A percentile compares a stretch with the other conserved stretches of the same genome.
These are phyloP conservation scores for Podaxis sp. DNA, from an alignment of 768 basidiomycete genomes.

Conservation along the genomic window DNA sequence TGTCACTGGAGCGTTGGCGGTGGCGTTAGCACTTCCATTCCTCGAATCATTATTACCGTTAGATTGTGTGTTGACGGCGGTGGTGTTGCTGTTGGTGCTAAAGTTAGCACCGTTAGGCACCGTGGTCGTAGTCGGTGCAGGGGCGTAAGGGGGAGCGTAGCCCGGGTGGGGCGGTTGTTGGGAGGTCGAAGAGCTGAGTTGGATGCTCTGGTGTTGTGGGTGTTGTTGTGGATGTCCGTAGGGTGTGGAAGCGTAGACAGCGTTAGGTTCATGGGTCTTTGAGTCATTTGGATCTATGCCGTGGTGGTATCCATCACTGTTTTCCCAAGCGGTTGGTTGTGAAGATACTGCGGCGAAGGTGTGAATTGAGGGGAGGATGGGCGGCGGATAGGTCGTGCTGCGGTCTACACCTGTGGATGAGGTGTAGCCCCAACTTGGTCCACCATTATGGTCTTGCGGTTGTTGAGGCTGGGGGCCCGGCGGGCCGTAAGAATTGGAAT, in stretches of 20 bases:
- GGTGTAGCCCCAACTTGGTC: conserved; percentile 51
- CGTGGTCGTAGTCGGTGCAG: neutral
- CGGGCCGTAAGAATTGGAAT: too few species aligned
- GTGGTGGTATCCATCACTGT: conserved; percentile 6
- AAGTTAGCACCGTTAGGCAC: neutral
- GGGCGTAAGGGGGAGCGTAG: neutral
- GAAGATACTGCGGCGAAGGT: conserved; percentile 37
- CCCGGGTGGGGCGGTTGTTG: conserved; percentile 1
- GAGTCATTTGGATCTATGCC: conserved; percentile 5
- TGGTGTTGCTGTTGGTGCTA: neutral
- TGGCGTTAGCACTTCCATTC: neutral
- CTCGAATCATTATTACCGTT: neutral
- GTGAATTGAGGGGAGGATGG: conserved; percentile 54
- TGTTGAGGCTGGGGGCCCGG: conserved; percentile 32
- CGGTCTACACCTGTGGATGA: conserved; percentile 41
- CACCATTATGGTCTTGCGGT: neutral
- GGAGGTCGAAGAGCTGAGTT: conserved; percentile 1
- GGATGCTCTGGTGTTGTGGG: conserved; percentile 5
- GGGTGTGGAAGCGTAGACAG: neutral
- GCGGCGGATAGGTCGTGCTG: conserved; percentile 47
- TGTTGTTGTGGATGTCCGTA: neutral
- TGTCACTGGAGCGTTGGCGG: neutral
- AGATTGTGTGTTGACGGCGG: neutral
- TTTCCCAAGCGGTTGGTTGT: conserved; percentile 29
- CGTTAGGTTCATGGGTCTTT: conserved; percentile 6